Conservation (phyloP, 129 eudicot genomes). For the Escallonia rubra region DNA sequence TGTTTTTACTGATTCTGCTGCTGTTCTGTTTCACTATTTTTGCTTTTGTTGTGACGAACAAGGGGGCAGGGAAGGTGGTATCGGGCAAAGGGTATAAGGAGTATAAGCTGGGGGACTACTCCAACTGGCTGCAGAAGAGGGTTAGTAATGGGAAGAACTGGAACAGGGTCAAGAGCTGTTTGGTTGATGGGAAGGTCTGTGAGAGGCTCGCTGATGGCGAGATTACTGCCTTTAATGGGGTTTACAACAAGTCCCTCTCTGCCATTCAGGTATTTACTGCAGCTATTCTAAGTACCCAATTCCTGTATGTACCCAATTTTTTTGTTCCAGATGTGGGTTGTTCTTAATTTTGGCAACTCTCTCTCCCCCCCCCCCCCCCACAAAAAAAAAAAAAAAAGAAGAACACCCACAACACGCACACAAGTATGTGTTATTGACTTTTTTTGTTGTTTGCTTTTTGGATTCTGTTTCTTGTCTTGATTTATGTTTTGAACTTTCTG, state of each 20-base stretch:
- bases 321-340: constrained; percentile 10
- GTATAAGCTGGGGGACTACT: constrained; percentile 73
- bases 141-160: constrained; percentile 54
- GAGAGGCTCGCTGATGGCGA: constrained; percentile 45
- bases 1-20: constrained; percentile 60
- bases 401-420: background rate
- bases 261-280: constrained; percentile 60
- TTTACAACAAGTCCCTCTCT: constrained; percentile 37
- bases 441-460: background rate
- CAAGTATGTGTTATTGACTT: no score
- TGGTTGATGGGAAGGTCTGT: constrained; percentile 68
- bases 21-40: constrained; percentile 71
- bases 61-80: constrained; percentile 64
- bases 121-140: constrained; percentile 72
- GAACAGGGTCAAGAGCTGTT: constrained; percentile 69
- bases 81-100: constrained; percentile 80
- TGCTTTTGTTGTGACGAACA: constrained; percentile 78
- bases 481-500: background rate
- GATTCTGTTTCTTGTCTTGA: background rate
- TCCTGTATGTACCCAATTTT: background rate
- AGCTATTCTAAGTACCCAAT: background rate
- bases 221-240: constrained; percentile 23
- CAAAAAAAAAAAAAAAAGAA: no score
- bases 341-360: background rate
- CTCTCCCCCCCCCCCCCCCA: background rate